Base-by-base conservation (phyloP, 192 early-diverging fungal genomes). In the Linnemannia elongata region DNA sequence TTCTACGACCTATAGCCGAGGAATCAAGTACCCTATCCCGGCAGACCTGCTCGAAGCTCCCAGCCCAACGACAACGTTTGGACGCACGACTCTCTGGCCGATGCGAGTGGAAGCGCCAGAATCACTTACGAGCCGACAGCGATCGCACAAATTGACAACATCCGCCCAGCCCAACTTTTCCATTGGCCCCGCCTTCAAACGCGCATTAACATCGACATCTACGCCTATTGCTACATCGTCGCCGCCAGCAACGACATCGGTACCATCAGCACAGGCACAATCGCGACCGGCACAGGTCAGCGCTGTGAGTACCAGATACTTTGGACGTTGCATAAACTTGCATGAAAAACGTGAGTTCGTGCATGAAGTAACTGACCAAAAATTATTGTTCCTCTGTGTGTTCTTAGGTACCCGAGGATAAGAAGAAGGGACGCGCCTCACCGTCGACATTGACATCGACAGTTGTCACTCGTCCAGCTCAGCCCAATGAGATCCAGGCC, bases 21-120 rank as follows among this genome's bases (percentile, higher is more conserved):
- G 79, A 36, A 57, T 74, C 55, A 80, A 80, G 15, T 80, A 68
- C 30, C 20, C 38, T 0, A 68, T 78, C 33, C 41, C 76, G 5
- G 42, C 66, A 44, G 41, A 57, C n/a, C 15, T 69, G 1, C 42
- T 66, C 12, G 76, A 78, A 35, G 39, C 39, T 1, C 33, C 38
- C 27, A 72, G 66, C 10, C 77, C 77, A 22, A 49, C 76, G 22
- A 68, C 60, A 45, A 27, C 63, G 4, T 77, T 41, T 49, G 76
- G 76, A 15, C 63, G 63, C 3, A 52, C 41, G 33, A 39, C 38
- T 22, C 44, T 77, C 12, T 77, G 76, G 76, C 76, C 76, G 20
- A 69, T 20, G 9, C n/a, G 66, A 55, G 1, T 33, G 12, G 47
- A n/a, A 35, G 54, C 6, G 8, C 75, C 57, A 41, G n/a, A 27